Conservation (phyloP, 2,329 filamentous ascomycete genomes). For the Xylaria sp. region DNA sequence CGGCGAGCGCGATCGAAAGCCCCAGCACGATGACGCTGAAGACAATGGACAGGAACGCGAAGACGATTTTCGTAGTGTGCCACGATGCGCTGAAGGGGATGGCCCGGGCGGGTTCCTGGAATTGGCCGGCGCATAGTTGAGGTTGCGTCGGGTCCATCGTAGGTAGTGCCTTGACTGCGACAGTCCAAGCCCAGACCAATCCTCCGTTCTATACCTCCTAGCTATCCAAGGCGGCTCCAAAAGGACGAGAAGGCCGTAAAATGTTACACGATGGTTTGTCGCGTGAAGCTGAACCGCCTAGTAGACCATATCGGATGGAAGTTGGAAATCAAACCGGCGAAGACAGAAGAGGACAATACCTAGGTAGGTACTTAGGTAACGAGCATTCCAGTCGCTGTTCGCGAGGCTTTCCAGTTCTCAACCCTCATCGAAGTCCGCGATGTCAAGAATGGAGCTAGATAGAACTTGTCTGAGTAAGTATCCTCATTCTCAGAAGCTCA, state of each 20-base stretch:
- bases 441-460: neutral
- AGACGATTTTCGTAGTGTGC: slow-evolving; percentile 21
- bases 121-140: slow-evolving; percentile 9
- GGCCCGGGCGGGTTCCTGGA: slow-evolving; percentile 3
- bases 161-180: neutral
- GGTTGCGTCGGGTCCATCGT: slow-evolving; percentile 20
- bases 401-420: no score
- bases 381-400: neutral
- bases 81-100: slow-evolving; percentile 13
- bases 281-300: neutral
- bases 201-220: neutral
- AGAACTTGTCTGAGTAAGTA: neutral
- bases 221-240: neutral
- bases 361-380: no score
- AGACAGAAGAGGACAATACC: neutral
- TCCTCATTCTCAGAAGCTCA: neutral
- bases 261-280: neutral
- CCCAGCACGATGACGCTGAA: slow-evolving; percentile 25
- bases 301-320: neutral
- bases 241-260: neutral
- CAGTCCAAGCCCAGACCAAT: neutral
- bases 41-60: slow-evolving; percentile 23
- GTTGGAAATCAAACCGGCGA: neutral
- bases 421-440: neutral
- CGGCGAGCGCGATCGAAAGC: slow-evolving; percentile 23